These are phyloP conservation scores for Conringia planisiliqua DNA, from an alignment of 345 rosid species.

Conservation along the genomic window DNA sequence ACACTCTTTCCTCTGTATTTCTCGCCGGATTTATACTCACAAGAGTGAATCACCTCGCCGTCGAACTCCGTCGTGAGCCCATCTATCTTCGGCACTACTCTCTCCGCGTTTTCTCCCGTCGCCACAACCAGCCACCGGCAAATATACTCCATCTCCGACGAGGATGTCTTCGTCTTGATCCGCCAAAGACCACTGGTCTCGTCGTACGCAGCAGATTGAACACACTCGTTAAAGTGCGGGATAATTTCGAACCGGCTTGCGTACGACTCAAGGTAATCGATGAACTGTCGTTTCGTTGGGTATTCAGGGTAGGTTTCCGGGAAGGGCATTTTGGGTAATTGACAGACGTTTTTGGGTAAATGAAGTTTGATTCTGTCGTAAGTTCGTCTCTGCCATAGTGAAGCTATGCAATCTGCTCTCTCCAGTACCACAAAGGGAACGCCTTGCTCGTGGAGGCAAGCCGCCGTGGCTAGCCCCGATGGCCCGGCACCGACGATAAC, in stretches of 20 bases:
- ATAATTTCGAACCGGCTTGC: neutral
- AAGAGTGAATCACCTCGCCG: neutral
- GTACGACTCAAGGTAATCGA: neutral
- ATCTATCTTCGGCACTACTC: neutral
- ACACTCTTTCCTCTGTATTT: neutral
- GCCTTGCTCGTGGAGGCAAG: neutral
- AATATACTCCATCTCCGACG: neutral
- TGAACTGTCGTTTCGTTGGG: neutral
- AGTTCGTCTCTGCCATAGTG: neutral
- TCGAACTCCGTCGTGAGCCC: neutral
- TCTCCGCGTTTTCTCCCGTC: neutral
- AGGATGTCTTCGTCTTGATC: too few relatives aligned
- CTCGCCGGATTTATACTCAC: neutral
- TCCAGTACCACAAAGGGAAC: neutral
- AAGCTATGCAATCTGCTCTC: neutral
- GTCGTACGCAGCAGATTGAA: neutral
- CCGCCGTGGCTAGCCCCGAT: neutral
- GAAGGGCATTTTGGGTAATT: slow-evolving; percentile 1
- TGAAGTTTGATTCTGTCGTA: neutral
- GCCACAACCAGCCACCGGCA: neutral
- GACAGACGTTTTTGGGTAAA: neutral
- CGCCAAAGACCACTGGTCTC: neutral
- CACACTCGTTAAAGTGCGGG: neutral
- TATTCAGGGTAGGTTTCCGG: neutral
- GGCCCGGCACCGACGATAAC: neutral